These are phyloP conservation scores for Venturia pyrina DNA, from an alignment of 2,329 filamentous ascomycete genomes.

Conservation along the genomic window DNA sequence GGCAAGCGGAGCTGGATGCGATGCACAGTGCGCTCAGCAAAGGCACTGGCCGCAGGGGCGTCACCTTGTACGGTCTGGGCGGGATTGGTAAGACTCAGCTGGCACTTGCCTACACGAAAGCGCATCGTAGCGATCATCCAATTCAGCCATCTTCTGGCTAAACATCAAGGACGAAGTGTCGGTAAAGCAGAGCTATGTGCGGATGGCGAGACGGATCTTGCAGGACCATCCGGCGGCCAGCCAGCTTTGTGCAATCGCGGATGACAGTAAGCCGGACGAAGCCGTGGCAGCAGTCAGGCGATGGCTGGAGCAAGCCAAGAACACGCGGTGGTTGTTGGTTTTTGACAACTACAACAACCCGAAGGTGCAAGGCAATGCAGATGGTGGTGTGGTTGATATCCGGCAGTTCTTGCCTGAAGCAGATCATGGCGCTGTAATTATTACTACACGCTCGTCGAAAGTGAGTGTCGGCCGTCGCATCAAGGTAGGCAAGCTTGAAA, in stretches of 20 bases:
- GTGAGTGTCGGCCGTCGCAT: constrained; percentile 26
- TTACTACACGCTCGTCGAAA: constrained; percentile 30
- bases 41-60: constrained; percentile 18
- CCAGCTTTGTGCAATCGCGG: constrained; percentile 18
- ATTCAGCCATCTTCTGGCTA: constrained; percentile 35
- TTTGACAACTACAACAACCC: constrained; percentile 36
- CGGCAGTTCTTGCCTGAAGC: constrained; percentile 21
- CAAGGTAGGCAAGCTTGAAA: constrained; percentile 23
- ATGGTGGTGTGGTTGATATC: constrained; percentile 23
- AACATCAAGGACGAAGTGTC: constrained; percentile 29
- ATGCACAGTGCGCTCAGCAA: constrained; percentile 21
- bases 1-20: constrained; percentile 16
- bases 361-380: constrained; percentile 16
- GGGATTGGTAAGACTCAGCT: constrained; percentile 40
- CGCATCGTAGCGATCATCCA: constrained; percentile 25
- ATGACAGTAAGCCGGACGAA: constrained; percentile 19
- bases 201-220: constrained; percentile 22
- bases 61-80: constrained; percentile 31
- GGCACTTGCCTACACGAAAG: constrained; percentile 27
- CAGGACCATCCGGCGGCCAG: constrained; percentile 18
- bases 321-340: constrained; percentile 30
- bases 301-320: constrained; percentile 28
- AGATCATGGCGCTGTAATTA: constrained; percentile 32
- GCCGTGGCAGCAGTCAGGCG: constrained; percentile 25
- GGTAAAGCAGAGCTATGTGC: constrained; percentile 27